Evolutionary conservation across 345 rosid genomes (phyloP).

Genomic region (Clarkia xantiana): DNA sequence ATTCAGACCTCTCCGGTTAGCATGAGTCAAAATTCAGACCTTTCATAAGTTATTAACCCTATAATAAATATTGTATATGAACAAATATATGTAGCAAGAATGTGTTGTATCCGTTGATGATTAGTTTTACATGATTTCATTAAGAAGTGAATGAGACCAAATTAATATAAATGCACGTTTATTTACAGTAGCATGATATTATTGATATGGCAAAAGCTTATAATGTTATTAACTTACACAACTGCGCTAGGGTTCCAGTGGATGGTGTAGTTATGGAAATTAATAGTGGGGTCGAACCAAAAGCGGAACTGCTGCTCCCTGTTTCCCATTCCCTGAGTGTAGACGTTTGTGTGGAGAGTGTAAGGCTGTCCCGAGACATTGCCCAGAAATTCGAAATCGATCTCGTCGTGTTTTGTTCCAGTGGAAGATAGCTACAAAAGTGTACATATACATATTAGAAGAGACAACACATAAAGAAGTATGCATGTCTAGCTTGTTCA

Average conservation of each 20-base stretch:
- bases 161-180: too few species aligned
- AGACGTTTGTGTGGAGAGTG: constrained; percentile 57
- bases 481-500: too few species aligned
- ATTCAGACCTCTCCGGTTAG: too few species aligned
- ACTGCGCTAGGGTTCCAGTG: constrained; percentile 16
- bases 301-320: constrained; percentile 18
- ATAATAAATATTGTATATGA: too few species aligned
- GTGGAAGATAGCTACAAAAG: constrained; percentile 37
- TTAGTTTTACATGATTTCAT: too few species aligned
- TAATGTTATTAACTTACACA: constrained; percentile 20
- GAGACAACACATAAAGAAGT: too few species aligned
- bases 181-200: background rate
- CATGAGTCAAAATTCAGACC: too few species aligned
- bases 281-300: constrained; percentile 23
- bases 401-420: constrained; percentile 49
- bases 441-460: too few species aligned
- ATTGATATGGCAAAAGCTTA: background rate
- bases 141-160: too few species aligned
- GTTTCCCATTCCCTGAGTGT: constrained; percentile 46
- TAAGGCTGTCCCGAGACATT: constrained; percentile 59
- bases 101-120: too few species aligned
- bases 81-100: too few species aligned
- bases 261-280: constrained; percentile 12
- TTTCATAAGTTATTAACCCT: too few species aligned
- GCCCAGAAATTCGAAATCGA: constrained; percentile 66